phyloP scores from a whole-genome alignment of 331 rosid species.

The Acacia concinna region DNA sequence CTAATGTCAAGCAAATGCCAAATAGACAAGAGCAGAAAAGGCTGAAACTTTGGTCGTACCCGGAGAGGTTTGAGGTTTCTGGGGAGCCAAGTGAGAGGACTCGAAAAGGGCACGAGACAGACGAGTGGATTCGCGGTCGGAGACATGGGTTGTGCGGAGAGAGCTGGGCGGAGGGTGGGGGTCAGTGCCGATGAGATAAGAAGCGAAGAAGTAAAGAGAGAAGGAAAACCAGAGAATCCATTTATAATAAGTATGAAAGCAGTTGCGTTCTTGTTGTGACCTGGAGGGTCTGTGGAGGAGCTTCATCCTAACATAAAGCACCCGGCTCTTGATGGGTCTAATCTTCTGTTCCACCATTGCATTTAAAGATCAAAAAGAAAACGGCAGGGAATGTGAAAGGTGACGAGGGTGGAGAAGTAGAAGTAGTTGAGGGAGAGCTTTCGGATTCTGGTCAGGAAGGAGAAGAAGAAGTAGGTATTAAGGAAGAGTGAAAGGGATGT shows the following conservation, averaged over 20 bases:
- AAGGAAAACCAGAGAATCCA: slow-evolving; percentile 81
- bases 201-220: slow-evolving; percentile 70
- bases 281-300: slow-evolving; percentile 68
- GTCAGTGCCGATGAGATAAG: slow-evolving; percentile 62
- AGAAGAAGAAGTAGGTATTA: slow-evolving; percentile 55
- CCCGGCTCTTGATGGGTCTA: slow-evolving; percentile 44
- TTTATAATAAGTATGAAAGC: slow-evolving; percentile 62
- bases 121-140: slow-evolving; percentile 26
- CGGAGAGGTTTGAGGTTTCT: neutral
- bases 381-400: neutral
- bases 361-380: slow-evolving; percentile 40
- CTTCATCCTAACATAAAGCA: slow-evolving; percentile 84
- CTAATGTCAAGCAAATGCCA: neutral
- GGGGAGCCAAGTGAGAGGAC: slow-evolving; percentile 27
- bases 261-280: slow-evolving; percentile 53
- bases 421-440: slow-evolving; percentile 58
- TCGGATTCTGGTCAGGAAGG: slow-evolving; percentile 57
- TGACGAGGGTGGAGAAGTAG: slow-evolving; percentile 9
- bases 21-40: neutral
- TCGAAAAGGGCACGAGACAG: slow-evolving; percentile 59
- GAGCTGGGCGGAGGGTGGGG: slow-evolving; percentile 19
- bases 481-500: slow-evolving; percentile 50
- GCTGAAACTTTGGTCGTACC: slow-evolving; percentile 4
- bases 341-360: slow-evolving; percentile 55
- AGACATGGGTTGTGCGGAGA: slow-evolving; percentile 38